Conservation (phyloP, 805 yeast species). For the Schizosaccharomyces pombe region DNA sequence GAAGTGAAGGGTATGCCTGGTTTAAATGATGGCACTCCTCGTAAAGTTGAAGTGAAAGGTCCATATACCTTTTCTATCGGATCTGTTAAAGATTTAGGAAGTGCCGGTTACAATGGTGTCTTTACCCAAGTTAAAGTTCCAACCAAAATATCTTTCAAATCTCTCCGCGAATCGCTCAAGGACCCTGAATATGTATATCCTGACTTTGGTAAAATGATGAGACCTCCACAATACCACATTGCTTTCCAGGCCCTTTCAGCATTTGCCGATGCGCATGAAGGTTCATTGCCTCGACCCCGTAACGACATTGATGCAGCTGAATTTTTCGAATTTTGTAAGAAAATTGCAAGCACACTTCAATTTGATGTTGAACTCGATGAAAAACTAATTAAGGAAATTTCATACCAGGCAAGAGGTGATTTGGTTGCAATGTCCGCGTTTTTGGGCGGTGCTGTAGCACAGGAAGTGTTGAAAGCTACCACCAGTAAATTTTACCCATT, state of each 20-base stretch:
- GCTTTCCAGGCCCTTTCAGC: conserved; percentile 77
- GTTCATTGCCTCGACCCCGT: conserved; percentile 53
- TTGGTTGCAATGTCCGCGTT: conserved; percentile 74
- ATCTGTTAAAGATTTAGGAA: conserved; percentile 29
- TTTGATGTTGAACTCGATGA: conserved; percentile 34
- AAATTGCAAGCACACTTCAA: conserved; percentile 35
- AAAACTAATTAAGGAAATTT: conserved; percentile 41
- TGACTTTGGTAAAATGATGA: conserved; percentile 84
- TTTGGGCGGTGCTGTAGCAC: conserved; percentile 85
- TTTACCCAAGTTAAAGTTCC: conserved; percentile 88
- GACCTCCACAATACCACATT: conserved; percentile 72
- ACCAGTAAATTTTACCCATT: conserved; percentile 90
- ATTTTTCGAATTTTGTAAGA: conserved; percentile 32
- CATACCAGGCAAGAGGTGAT: conserved; percentile 79
- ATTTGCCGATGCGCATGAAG: conserved; percentile 38
- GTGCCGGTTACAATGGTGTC: conserved; percentile 48
- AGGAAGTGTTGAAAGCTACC: conserved; percentile 84
- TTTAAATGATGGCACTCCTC: conserved; percentile 50
- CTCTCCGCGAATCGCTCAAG: conserved; percentile 39
- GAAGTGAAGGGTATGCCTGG: conserved; percentile 64
- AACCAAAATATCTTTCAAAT: conserved; percentile 31
- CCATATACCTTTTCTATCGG: conserved; percentile 79
- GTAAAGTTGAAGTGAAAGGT: conserved; percentile 64
- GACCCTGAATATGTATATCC: conserved; percentile 59
- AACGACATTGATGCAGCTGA: conserved; percentile 53